Evolutionary conservation across 345 rosid species (phyloP).

Genomic region (Arabis hirsuta): DNA sequence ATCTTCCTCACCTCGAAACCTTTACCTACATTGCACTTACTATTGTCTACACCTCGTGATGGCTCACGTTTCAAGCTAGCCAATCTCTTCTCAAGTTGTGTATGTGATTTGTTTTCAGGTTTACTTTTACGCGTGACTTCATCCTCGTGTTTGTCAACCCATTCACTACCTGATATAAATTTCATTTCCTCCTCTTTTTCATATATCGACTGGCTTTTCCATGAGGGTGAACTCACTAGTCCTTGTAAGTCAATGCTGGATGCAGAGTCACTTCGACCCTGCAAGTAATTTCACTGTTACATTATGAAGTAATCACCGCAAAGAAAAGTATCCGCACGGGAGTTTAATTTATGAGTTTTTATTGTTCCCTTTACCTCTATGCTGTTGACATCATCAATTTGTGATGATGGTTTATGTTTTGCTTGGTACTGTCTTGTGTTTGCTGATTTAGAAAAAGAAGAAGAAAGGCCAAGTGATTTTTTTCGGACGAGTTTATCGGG

Average conservation of each 20-base stretch:
- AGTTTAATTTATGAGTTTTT: conserved; percentile 2
- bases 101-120: conserved; percentile 47
- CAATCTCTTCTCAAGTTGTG: conserved; percentile 26
- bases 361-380: conserved; percentile 54
- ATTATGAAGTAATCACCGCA: conserved; percentile 26
- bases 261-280: conserved; percentile 53
- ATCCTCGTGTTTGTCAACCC: conserved; percentile 50
- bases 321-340: neutral
- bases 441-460: conserved; percentile 56
- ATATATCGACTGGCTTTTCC: conserved; percentile 48
- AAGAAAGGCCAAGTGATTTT: conserved; percentile 53
- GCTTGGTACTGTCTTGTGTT: conserved; percentile 47
- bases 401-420: conserved; percentile 48
- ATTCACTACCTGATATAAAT: conserved; percentile 53
- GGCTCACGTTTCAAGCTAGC: conserved; percentile 39
- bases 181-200: conserved; percentile 64
- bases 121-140: conserved; percentile 44
- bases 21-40: conserved; percentile 48
- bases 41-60: neutral
- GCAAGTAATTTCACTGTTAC: conserved; percentile 38
- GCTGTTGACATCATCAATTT: conserved; percentile 58
- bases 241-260: conserved; percentile 73
- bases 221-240: conserved; percentile 61
- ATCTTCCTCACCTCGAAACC: conserved; percentile 54
- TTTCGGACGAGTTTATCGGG: conserved; percentile 50